A percentile compares a stretch with the other conserved stretches of the same genome.
phyloP scores from a whole-genome alignment of 345 rosid genomes.

The Acer yangbiense region DNA sequence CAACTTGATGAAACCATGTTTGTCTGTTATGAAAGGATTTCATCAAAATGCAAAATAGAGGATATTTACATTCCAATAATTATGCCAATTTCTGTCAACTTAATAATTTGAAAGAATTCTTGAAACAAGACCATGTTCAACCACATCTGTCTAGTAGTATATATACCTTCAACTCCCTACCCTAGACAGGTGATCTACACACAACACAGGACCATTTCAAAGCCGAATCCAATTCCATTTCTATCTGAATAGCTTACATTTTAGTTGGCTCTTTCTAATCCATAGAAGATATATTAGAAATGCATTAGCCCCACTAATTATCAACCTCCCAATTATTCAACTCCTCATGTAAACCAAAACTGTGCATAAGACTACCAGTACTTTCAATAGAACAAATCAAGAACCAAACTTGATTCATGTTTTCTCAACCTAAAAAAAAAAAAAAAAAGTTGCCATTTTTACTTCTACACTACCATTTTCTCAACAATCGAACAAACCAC shows the following conservation, averaged over 20 bases:
- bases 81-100: not conserved
- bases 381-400: not conserved
- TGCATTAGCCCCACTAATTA: not conserved
- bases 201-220: not conserved
- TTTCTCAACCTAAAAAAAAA: not conserved
- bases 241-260: not conserved
- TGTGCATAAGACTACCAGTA: no score
- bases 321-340: not conserved
- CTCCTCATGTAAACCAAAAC: not conserved
- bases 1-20: not conserved
- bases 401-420: not conserved
- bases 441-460: not conserved
- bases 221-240: not conserved
- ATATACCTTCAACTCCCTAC: not conserved
- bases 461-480: not conserved
- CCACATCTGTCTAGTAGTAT: not conserved
- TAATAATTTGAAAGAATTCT: not conserved
- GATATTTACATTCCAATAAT: no score
- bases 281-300: no score
- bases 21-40: not conserved
- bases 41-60: not conserved
- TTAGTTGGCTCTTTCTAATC: no score
- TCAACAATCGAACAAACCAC: not conserved
- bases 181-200: not conserved
- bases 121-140: not conserved